These are phyloP conservation scores for Fusarium denticulatum DNA, from an alignment of 2,329 filamentous ascomycete genomes.

Conservation along the genomic window DNA sequence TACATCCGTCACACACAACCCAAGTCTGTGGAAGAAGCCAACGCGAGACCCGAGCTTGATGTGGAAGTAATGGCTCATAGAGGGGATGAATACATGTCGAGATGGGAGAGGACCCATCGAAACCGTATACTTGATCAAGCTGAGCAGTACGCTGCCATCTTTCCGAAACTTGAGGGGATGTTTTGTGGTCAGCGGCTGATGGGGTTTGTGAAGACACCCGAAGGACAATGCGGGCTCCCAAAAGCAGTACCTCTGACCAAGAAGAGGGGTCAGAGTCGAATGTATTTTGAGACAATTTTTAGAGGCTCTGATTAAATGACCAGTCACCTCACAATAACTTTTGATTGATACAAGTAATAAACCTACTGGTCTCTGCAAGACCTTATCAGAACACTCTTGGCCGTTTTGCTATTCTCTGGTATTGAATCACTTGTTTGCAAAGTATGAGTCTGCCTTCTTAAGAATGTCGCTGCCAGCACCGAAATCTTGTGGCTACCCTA, in stretches of 20 bases:
- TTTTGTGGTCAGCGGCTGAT: constrained; percentile 23
- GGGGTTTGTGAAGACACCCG: rapidly evolving
- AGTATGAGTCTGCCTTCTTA: too few species aligned
- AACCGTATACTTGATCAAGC: constrained; percentile 33
- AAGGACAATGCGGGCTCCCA: neutral
- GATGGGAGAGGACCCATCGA: constrained; percentile 17
- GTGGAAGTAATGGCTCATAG: too few species aligned
- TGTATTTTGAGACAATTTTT: neutral
- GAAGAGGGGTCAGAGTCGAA: neutral
- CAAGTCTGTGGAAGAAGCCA: neutral
- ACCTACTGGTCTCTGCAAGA: too few species aligned
- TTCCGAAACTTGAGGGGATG: constrained; percentile 25
- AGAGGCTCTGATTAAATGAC: too few species aligned
- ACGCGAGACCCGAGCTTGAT: neutral
- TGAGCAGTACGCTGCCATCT: constrained; percentile 10
- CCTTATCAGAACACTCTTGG: too few species aligned
- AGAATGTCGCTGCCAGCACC: too few species aligned
- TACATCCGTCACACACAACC: neutral
- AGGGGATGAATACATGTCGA: too few species aligned
- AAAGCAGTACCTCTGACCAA: neutral
- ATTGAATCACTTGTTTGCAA: too few species aligned
- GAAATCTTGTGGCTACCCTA: too few species aligned
- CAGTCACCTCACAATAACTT: rapidly evolving
- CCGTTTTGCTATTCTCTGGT: too few species aligned
- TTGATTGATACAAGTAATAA: too few species aligned